Evolutionary conservation across 2,329 filamentous ascomycete genomes (phyloP).

Genomic region (Rutstroemia sp.): DNA sequence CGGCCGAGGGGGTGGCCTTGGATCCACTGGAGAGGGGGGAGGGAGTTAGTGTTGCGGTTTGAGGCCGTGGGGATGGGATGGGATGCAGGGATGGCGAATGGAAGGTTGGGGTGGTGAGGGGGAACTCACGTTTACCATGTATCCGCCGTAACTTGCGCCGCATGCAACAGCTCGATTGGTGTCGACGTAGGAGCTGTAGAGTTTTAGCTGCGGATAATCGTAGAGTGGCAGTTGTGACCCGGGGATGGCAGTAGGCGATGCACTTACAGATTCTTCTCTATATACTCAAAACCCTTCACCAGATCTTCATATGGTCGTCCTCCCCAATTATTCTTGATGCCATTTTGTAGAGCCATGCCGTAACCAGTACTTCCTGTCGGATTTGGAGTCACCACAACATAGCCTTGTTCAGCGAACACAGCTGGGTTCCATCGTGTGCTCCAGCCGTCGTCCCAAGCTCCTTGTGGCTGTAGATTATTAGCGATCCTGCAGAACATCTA

Average conservation of each 20-base stretch:
- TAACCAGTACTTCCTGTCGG: conserved; percentile 79
- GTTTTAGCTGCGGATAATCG: not conserved
- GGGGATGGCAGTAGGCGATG: not conserved
- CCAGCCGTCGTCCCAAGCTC: conserved; percentile 29
- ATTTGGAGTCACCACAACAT: conserved; percentile 75
- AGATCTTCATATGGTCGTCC: conserved; percentile 79
- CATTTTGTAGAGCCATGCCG: conserved; percentile 69
- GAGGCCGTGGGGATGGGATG: too few relatives aligned
- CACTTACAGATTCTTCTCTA: conserved; percentile 50
- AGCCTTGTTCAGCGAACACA: conserved; percentile 81
- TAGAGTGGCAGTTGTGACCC: too few relatives aligned
- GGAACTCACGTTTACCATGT: conserved; percentile 56
- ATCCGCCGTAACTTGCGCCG: conserved; percentile 69
- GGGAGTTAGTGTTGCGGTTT: too few relatives aligned
- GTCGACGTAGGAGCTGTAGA: conserved; percentile 49
- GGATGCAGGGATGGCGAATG: too few relatives aligned
- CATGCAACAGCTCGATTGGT: conserved; percentile 62
- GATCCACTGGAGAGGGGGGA: conserved; percentile 51
- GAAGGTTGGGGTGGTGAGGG: too few relatives aligned
- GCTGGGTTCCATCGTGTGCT: conserved; percentile 80
- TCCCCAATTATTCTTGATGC: conserved; percentile 76
- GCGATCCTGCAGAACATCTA: not conserved
- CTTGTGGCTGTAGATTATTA: conserved; percentile 23
- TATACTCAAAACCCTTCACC: conserved; percentile 68
- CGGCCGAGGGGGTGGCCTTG: conserved; percentile 78